Evolutionary conservation across 2,329 filamentous ascomycete genomes (phyloP), one percentile per base, ranked within the genome.

Genomic region (Fonsecaea nubica): DNA sequence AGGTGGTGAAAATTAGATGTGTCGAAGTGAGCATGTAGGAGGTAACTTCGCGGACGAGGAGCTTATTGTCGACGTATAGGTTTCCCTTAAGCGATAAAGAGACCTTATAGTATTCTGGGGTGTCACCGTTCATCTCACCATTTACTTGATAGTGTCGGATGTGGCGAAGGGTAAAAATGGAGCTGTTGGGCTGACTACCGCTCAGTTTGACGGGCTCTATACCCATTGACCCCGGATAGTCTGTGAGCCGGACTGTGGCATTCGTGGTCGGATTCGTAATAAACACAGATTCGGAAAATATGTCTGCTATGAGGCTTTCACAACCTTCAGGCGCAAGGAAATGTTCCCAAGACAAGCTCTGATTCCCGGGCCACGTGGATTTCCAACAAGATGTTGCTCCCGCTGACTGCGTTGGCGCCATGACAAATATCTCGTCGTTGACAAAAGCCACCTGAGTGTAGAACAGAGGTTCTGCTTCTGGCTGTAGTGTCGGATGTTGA

Each of bases 1-100:
- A 93, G 0, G 95, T 99, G 0, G 95, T 99, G 75, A 94, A 93
- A 65, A 98, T 88, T 13, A 99, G 83, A 80, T 98, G 94, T 21
- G 88, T 87, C 0, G 89, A 83, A 0, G 94, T 97, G 32, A 93
- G 80, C 5, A 93, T 77, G 73, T 97, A 98, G 0, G 95, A 99
- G 0, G 94, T 98, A 78, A 93, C 97, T 73, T 95, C 96, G 77
- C 91, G 92, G 13, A 89, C 87, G 53, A 97, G 81, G 4, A 91
- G 82, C 15, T 85, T 87, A 2, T 89, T 87, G 75, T 93, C 91
- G 48, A 90, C 92, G 75, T 91, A 96, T 0, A 99, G 81, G 62
- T 90, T 85, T 0, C 95, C 95, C 63, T 87, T 90, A 56, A 87
- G 85, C 3, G 92, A 90, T 69, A 97, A 80, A 1, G 92, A 91